Evolutionary conservation across 2,329 filamentous ascomycete species (phyloP).

Genomic region (Pseudopyricularia javanii): DNA sequence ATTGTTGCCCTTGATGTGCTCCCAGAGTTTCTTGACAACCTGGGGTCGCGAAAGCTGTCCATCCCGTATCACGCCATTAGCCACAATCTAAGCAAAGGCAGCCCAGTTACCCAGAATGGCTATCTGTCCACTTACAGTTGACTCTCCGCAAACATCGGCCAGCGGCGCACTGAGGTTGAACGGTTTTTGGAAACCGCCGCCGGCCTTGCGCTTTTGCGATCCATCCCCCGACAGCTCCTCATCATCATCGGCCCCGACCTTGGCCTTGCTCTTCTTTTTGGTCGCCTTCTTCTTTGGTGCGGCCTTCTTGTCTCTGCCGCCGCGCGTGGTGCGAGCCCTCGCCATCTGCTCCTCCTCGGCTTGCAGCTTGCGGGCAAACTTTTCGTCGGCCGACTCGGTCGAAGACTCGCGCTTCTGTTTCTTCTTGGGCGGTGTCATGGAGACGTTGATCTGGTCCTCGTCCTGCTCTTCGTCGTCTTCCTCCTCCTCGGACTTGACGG

Average conservation of each 20-base stretch:
- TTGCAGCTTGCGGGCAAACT: slow-evolving; percentile 76
- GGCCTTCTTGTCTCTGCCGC: slow-evolving; percentile 43
- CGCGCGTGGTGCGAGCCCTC: slow-evolving; percentile 62
- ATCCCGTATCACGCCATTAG: slow-evolving; percentile 4
- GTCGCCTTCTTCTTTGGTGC: slow-evolving; percentile 53
- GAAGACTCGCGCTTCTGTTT: slow-evolving; percentile 55
- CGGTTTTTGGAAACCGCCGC: slow-evolving; percentile 85
- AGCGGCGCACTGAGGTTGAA: slow-evolving; percentile 63
- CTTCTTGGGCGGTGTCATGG: slow-evolving; percentile 38
- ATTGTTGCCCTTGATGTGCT: slow-evolving; percentile 77
- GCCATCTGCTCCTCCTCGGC: slow-evolving; percentile 73
- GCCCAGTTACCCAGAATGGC: background rate
- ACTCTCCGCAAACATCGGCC: slow-evolving; percentile 57
- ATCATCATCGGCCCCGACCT: slow-evolving; percentile 67
- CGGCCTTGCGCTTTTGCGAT: slow-evolving; percentile 63
- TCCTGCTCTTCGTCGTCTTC: slow-evolving; percentile 17
- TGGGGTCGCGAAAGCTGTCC: slow-evolving; percentile 77
- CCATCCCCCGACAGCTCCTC: slow-evolving; percentile 58
- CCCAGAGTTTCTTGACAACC: slow-evolving; percentile 93
- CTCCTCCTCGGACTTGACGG: slow-evolving; percentile 14
- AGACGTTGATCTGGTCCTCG: slow-evolving; percentile 33
- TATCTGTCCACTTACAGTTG: slow-evolving; percentile 36
- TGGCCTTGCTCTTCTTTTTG: slow-evolving; percentile 64
- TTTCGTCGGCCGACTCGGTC: slow-evolving; percentile 66
- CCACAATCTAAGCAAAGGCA: background rate